phyloP scores from a whole-genome alignment of 2,329 filamentous ascomycete species.

The Endoconidiophora laricicola region DNA sequence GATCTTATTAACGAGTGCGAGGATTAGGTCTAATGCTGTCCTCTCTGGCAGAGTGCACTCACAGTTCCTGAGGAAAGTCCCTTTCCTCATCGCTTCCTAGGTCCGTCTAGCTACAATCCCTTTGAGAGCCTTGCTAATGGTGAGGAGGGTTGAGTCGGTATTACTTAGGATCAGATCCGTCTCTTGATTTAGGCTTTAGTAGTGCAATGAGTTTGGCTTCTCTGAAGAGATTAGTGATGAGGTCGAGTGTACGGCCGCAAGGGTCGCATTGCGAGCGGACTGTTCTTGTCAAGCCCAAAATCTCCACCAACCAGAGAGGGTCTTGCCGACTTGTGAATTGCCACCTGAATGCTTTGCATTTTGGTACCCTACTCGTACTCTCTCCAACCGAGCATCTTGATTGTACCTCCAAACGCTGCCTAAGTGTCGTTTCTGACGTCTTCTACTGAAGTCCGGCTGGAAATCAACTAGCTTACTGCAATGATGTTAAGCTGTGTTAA shows the following conservation, averaged over 20 bases:
- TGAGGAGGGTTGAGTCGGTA: constrained; percentile 18
- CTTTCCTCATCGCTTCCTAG: constrained; percentile 14
- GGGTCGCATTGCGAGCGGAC: not conserved
- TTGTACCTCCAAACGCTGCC: too few species aligned
- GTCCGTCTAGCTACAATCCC: constrained; percentile 15
- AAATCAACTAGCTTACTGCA: too few species aligned
- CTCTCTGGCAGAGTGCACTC: constrained; percentile 16
- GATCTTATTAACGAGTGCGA: constrained; percentile 11
- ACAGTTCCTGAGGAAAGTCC: constrained; percentile 15
- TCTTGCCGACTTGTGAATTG: not conserved
- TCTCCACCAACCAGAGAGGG: not conserved
- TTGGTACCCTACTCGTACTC: too few species aligned
- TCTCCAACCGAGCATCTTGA: too few species aligned
- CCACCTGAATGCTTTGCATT: not conserved
- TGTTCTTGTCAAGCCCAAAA: not conserved
- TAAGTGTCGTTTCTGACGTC: too few species aligned
- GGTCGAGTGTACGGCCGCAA: constrained; percentile 7
- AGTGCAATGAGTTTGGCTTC: not conserved
- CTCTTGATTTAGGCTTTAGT: constrained; percentile 11
- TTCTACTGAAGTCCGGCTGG: too few species aligned
- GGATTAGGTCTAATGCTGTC: constrained; percentile 14
- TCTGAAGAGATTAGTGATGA: constrained; percentile 13
- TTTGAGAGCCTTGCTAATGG: constrained; percentile 18
- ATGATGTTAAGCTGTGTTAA: too few species aligned
- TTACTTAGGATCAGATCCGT: constrained; percentile 14